These are phyloP conservation scores for Barnettozyma hawaiiensis DNA, from an alignment of 1,139 yeast species.

Conservation along the genomic window DNA sequence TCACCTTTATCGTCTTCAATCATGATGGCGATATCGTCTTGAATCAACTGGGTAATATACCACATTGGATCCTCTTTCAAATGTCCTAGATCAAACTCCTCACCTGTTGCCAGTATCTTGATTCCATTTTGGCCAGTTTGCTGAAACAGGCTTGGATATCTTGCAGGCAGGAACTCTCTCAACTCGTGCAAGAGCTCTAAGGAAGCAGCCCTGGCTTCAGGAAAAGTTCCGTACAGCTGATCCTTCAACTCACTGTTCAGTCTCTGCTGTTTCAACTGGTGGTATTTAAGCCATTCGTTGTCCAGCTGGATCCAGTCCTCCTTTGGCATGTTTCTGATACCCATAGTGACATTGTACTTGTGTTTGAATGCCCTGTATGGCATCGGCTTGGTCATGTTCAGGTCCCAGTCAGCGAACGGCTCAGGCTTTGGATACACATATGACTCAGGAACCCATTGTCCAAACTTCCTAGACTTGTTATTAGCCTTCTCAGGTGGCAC, in stretches of 20 bases:
- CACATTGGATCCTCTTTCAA: constrained; percentile 48
- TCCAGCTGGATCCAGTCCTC: constrained; percentile 61
- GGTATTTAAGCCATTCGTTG: constrained; percentile 55
- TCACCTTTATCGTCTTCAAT: constrained; percentile 51
- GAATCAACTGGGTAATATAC: constrained; percentile 53
- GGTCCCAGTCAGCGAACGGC: constrained; percentile 45
- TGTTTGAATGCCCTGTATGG: constrained; percentile 62
- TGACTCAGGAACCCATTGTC: constrained; percentile 48
- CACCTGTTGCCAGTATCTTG: constrained; percentile 49
- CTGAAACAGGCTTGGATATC: constrained; percentile 53
- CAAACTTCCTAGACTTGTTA: constrained; percentile 38
- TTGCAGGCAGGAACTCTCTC: constrained; percentile 44
- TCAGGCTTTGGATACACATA: constrained; percentile 46
- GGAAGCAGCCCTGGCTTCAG: constrained; percentile 50
- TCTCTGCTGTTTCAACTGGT: constrained; percentile 45
- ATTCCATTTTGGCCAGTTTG: constrained; percentile 43
- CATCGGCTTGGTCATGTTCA: constrained; percentile 44
- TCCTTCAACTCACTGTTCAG: constrained; percentile 41
- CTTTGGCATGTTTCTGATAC: constrained; percentile 56
- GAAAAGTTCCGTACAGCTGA: constrained; percentile 42
- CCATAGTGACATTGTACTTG: constrained; percentile 55
- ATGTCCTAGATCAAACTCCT: constrained; percentile 30
- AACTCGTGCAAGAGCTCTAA: constrained; percentile 52
- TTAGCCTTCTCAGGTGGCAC: constrained; percentile 2
- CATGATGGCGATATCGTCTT: constrained; percentile 67